phyloP scores from a whole-genome alignment of 129 eudicot genomes.

The Cynara cardunculus region DNA sequence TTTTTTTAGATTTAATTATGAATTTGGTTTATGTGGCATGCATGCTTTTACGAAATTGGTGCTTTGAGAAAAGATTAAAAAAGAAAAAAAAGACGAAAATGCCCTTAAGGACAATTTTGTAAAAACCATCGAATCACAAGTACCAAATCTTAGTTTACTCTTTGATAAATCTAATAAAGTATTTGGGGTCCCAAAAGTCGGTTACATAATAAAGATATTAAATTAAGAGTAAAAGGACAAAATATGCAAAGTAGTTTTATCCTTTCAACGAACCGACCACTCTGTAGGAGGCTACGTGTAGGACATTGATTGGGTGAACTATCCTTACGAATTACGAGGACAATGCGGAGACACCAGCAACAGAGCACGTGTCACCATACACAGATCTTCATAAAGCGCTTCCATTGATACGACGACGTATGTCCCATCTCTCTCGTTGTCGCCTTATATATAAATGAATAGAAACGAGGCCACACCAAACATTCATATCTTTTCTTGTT shows the following conservation, averaged over 20 bases:
- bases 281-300: conserved; percentile 9
- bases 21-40: too few relatives aligned
- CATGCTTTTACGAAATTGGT: too few relatives aligned
- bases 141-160: too few relatives aligned
- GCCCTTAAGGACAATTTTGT: too few relatives aligned
- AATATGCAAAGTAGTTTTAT: conserved; percentile 11
- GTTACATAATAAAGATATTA: neutral
- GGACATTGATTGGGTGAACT: neutral
- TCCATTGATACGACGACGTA: neutral
- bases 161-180: neutral
- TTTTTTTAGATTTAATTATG: too few relatives aligned
- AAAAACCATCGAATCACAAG: too few relatives aligned
- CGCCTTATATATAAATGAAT: neutral
- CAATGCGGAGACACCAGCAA: conserved; percentile 1
- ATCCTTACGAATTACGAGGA: conserved; percentile 12
- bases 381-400: conserved; percentile 5
- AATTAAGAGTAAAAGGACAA: neutral
- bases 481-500: too few relatives aligned
- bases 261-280: conserved; percentile 28
- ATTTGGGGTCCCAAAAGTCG: neutral
- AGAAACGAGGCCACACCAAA: neutral
- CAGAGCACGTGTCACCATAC: conserved; percentile 30
- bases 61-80: too few relatives aligned
- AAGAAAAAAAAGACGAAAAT: too few relatives aligned
- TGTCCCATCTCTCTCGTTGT: neutral